These are phyloP conservation scores for Eucalyptus camaldulensis DNA, from an alignment of 345 rosid species.

Conservation along the genomic window DNA sequence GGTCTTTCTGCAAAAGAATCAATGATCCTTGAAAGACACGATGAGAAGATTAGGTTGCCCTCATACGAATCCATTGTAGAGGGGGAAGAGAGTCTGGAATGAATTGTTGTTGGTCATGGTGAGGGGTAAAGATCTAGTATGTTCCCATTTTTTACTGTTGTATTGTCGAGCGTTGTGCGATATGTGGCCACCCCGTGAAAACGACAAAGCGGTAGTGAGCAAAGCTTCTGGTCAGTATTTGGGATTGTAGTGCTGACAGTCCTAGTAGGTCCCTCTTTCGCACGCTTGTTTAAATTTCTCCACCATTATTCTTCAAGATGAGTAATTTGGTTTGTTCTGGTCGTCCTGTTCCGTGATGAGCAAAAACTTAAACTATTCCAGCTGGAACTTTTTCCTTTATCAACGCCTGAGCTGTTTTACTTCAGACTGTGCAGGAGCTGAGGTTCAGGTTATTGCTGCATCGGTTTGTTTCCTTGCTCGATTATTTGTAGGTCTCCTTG, in stretches of 20 bases:
- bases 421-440: not conserved
- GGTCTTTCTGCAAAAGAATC: not conserved
- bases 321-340: not conserved
- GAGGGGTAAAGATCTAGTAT: not conserved
- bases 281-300: not conserved
- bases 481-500: slow-evolving; percentile 16
- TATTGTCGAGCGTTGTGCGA: not conserved
- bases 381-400: not conserved
- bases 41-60: not conserved
- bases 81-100: not conserved
- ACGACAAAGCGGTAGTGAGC: not conserved
- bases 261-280: not conserved
- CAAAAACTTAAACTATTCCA: not conserved
- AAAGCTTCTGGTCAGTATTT: not conserved
- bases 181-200: not conserved
- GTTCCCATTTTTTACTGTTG: not conserved
- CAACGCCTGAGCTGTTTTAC: not conserved
- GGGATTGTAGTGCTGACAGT: not conserved
- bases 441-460: slow-evolving; percentile 3
- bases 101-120: not conserved
- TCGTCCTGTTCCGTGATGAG: not conserved
- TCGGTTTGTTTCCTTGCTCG: slow-evolving; percentile 29
- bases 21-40: not conserved
- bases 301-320: not conserved
- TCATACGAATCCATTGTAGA: not conserved